Conservation (phyloP, 495 filamentous ascomycete species). For the Polyplosphaeria fusca region DNA sequence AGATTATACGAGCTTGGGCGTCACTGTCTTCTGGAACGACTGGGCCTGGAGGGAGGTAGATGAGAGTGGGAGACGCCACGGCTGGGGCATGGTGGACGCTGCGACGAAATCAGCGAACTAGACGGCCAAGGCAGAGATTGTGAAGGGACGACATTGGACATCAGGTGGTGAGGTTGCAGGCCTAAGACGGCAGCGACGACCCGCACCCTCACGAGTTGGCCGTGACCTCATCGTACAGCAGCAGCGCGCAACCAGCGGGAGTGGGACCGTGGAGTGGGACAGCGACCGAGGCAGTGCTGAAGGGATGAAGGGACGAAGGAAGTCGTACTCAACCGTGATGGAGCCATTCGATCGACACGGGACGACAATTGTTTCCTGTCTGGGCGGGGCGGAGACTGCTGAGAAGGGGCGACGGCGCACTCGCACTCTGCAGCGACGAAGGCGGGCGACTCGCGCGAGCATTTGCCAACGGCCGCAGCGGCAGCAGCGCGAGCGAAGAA, state of each 20-base stretch:
- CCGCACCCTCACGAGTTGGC: too few species aligned
- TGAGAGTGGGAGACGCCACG: conserved; percentile 33
- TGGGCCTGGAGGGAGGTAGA: conserved; percentile 40
- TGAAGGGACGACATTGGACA: neutral
- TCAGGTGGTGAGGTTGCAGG: too few species aligned
- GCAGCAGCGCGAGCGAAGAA: too few species aligned
- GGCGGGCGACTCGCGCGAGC: too few species aligned
- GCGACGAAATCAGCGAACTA: conserved; percentile 4
- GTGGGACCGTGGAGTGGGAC: neutral
- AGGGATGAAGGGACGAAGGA: neutral
- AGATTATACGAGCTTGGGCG: conserved; percentile 20
- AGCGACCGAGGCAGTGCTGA: neutral
- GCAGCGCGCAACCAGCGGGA: too few species aligned
- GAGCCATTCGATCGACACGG: conserved; percentile 36
- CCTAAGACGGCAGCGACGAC: too few species aligned
- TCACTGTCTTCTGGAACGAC: conserved; percentile 7
- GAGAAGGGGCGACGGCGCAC: neutral
- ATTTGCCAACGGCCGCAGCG: too few species aligned
- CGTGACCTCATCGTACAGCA: conserved; percentile 16
- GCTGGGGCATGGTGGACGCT: conserved; percentile 27
- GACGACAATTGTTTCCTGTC: conserved; percentile 28
- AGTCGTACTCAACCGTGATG: conserved; percentile 39
- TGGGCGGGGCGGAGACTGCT: conserved; percentile 5
- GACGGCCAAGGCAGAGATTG: neutral
- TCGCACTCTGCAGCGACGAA: too few species aligned